These are phyloP conservation scores for Saccharomyces hybrid DNA, from an alignment of 1,139 yeast genomes.

Conservation along the genomic window DNA sequence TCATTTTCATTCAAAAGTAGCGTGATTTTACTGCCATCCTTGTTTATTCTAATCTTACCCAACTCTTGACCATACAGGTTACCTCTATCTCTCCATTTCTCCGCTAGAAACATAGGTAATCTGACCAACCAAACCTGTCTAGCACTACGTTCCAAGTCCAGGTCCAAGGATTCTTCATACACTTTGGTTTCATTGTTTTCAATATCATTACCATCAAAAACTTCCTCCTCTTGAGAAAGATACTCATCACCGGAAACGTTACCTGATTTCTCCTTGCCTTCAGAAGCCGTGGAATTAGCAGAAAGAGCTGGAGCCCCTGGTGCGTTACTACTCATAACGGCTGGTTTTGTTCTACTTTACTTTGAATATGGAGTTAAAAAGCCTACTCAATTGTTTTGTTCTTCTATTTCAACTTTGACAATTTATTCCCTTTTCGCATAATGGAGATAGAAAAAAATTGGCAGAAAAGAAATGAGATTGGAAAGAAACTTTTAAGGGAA, in stretches of 20 bases:
- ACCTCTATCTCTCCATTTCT: constrained; percentile 65
- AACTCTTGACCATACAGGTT: constrained; percentile 63
- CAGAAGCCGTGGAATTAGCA: not conserved
- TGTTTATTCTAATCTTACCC: constrained; percentile 67
- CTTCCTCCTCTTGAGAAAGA: constrained; percentile 36
- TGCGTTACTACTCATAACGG: not conserved
- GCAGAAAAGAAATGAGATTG: not conserved
- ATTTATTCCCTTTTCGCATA: not conserved
- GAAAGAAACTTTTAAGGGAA: not conserved
- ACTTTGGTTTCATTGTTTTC: constrained; percentile 32
- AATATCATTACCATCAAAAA: constrained; percentile 38
- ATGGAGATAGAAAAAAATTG: not conserved
- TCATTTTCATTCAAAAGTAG: constrained; percentile 47
- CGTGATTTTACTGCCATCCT: constrained; percentile 49
- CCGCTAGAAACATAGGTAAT: constrained; percentile 79
- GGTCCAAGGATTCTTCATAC: constrained; percentile 52
- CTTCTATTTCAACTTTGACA: not conserved
- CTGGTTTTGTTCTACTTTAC: not conserved
- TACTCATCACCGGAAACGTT: constrained; percentile 34
- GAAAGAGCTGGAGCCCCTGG: constrained; percentile 1
- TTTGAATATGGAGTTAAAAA: not conserved
- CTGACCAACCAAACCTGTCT: constrained; percentile 89
- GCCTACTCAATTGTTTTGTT: not conserved
- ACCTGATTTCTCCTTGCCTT: not conserved
- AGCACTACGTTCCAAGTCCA: constrained; percentile 46